These are phyloP conservation scores for Rosa lucieae DNA, from an alignment of 306 rosid species.

Conservation along the genomic window DNA sequence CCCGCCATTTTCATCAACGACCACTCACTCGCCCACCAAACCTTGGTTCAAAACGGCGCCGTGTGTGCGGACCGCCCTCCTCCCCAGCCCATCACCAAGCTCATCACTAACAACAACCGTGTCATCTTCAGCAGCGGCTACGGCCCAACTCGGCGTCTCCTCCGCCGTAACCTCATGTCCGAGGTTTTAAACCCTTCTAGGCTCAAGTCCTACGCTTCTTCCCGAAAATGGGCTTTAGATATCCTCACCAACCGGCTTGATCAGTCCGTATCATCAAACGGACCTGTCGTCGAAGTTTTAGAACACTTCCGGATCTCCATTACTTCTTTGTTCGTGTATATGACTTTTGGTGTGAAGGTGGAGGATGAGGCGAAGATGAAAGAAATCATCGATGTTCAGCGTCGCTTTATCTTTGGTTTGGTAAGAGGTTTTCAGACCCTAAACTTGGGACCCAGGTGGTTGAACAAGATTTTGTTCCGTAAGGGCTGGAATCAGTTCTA, in stretches of 20 bases:
- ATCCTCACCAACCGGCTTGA: conserved; percentile 17
- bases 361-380: conserved; percentile 13
- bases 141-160: conserved; percentile 28
- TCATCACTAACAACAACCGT: conserved; percentile 13
- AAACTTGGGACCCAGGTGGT: conserved; percentile 17
- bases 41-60: conserved; percentile 22
- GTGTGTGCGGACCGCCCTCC: conserved; percentile 21
- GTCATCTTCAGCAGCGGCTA: conserved; percentile 20
- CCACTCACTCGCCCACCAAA: conserved; percentile 28
- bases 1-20: conserved; percentile 20
- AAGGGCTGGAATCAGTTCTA: conserved; percentile 12
- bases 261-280: neutral
- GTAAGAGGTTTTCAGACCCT: conserved; percentile 10
- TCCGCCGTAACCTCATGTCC: conserved; percentile 31
- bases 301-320: conserved; percentile 23
- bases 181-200: conserved; percentile 22
- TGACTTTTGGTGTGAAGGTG: conserved; percentile 22
- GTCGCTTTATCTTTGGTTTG: conserved; percentile 5
- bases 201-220: neutral
- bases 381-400: conserved; percentile 17
- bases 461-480: conserved; percentile 19
- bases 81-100: neutral
- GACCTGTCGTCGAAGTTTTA: neutral
- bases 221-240: conserved; percentile 21
- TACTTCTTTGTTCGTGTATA: conserved; percentile 16